phyloP scores from a whole-genome alignment of 2,329 filamentous ascomycete genomes.

The Diaporthe vexans region DNA sequence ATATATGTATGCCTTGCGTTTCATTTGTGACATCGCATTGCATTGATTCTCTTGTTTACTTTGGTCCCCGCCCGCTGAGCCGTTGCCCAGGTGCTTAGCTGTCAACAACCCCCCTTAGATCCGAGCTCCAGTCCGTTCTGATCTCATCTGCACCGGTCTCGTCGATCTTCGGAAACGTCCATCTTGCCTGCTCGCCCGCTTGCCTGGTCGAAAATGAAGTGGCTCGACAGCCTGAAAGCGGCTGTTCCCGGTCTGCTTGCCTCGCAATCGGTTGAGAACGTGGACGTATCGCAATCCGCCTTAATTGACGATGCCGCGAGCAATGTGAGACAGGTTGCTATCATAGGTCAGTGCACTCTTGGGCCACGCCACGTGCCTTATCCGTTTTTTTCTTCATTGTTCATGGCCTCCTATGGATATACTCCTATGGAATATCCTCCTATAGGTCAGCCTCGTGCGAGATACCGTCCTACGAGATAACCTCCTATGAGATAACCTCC shows the following conservation, averaged over 20 bases:
- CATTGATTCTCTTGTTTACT: constrained; percentile 22
- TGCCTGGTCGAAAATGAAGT: constrained; percentile 37
- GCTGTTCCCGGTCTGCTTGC: constrained; percentile 40
- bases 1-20: no score
- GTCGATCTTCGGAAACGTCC: not conserved
- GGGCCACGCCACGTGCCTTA: not conserved
- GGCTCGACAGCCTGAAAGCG: constrained; percentile 40
- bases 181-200: not conserved
- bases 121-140: constrained; percentile 11
- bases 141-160: not conserved
- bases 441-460: no score
- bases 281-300: constrained; percentile 22
- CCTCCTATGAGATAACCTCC: no score
- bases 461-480: no score
- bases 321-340: constrained; percentile 48
- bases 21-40: not conserved
- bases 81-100: not conserved
- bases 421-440: not conserved
- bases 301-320: constrained; percentile 38
- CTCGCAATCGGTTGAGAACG: constrained; percentile 27
- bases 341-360: constrained; percentile 45
- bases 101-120: not conserved
- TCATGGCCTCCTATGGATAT: not conserved
- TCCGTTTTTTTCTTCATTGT: not conserved
- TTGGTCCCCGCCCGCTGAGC: not conserved